A percentile compares a stretch with the other conserved stretches of the same genome.
phyloP scores from a whole-genome alignment of 805 yeast species.

The Barnettozyma sp. region DNA sequence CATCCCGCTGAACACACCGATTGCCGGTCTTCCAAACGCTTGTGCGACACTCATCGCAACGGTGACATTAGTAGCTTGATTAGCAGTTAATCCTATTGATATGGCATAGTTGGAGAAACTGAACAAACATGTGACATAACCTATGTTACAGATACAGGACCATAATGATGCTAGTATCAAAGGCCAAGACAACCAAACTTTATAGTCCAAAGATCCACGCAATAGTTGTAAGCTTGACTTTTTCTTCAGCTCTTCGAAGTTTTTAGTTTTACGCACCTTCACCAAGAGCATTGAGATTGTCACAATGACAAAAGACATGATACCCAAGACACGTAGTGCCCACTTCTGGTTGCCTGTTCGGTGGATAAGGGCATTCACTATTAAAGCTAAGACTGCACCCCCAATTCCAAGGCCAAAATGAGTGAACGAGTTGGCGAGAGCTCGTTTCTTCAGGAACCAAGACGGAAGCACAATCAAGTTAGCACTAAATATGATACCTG shows the following conservation, averaged over 20 bases:
- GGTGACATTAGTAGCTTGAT: conserved; percentile 38
- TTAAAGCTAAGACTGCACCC: conserved; percentile 39
- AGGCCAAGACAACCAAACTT: conserved; percentile 27
- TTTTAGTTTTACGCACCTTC: conserved; percentile 36
- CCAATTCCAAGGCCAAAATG: conserved; percentile 48
- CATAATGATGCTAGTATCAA: conserved; percentile 31
- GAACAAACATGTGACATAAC: conserved; percentile 39
- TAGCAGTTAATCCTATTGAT: conserved; percentile 38
- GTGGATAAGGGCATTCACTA: conserved; percentile 35
- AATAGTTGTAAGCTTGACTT: conserved; percentile 17
- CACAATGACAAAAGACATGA: conserved; percentile 33
- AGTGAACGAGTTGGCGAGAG: conserved; percentile 44
- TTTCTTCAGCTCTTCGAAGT: conserved; percentile 13
- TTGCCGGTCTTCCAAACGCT: conserved; percentile 41
- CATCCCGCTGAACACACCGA: conserved; percentile 40
- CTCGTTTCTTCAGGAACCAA: conserved; percentile 46
- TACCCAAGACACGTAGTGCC: conserved; percentile 41
- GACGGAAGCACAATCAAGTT: conserved; percentile 43
- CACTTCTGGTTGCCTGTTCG: conserved; percentile 37
- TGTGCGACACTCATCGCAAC: conserved; percentile 42
- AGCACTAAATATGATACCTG: conserved; percentile 45
- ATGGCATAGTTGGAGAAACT: conserved; percentile 42
- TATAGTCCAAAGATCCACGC: conserved; percentile 30
- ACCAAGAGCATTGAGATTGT: conserved; percentile 36
- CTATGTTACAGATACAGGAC: conserved; percentile 31